Percentiles rank a stretch among this genome's conserved stretches.
phyloP scores from a whole-genome alignment of 305 asterid species.

The Stenogyne calaminthoides region DNA sequence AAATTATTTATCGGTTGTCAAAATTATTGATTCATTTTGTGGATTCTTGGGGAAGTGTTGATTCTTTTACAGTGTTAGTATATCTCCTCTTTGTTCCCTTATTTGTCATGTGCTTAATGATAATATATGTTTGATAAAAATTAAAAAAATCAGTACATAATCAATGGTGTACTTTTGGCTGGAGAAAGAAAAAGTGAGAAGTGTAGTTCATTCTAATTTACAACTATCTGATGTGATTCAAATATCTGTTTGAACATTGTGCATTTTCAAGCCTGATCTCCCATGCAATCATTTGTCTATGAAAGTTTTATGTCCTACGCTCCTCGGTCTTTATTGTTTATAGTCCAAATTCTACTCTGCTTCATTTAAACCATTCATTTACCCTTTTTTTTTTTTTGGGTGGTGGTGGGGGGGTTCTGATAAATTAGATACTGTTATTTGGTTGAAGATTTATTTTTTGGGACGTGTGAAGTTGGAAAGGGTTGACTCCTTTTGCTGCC shows the following conservation, averaged over 20 bases:
- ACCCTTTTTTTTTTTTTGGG: no score
- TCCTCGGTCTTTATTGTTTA: no score
- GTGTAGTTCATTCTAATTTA: not conserved
- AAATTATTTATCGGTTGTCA: not conserved
- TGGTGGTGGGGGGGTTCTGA: no score
- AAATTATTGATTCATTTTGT: constrained; percentile 19
- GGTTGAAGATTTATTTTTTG: constrained; percentile 9
- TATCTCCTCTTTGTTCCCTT: constrained; percentile 15
- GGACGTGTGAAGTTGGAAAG: constrained; percentile 4
- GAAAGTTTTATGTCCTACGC: no score
- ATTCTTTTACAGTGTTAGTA: not conserved
- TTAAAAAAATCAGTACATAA: not conserved
- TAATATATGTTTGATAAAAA: constrained; percentile 4
- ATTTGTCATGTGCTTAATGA: not conserved
- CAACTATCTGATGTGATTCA: no score
- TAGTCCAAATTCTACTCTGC: no score
- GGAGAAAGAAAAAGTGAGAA: constrained; percentile 20
- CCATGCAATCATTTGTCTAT: not conserved
- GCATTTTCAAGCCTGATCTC: constrained; percentile 1
- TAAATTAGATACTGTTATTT: not conserved
- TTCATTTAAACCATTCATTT: no score
- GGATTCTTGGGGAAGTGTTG: constrained; percentile 1
- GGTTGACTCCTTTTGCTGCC: not conserved
- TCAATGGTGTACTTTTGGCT: constrained; percentile 3
- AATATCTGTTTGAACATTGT: constrained; percentile 16